A percentile compares a stretch with the other conserved stretches of the same genome.
phyloP scores from a whole-genome alignment of 1,284 basidiomycete species.

The Tilletia setariae region DNA sequence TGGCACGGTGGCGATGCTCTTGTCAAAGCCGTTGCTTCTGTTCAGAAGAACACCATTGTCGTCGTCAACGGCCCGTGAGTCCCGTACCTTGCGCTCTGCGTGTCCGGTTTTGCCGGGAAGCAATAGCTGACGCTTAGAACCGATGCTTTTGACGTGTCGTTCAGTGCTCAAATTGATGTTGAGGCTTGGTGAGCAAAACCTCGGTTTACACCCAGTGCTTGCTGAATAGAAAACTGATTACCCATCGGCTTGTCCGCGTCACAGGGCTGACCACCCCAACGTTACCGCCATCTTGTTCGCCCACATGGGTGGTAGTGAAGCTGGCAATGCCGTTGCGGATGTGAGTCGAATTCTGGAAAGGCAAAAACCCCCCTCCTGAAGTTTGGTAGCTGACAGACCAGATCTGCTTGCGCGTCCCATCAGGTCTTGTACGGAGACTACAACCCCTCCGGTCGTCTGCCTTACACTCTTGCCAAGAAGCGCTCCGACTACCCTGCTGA shows the following conservation, averaged over 20 bases:
- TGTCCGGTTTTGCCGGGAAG: too few species aligned
- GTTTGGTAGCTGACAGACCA: too few species aligned
- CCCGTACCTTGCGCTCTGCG: too few species aligned
- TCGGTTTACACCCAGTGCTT: not conserved
- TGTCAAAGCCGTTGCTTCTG: slow-evolving; percentile 33
- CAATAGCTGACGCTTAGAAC: slow-evolving; percentile 17
- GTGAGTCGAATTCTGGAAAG: not conserved
- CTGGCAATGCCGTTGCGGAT: slow-evolving; percentile 62
- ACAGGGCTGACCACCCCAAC: slow-evolving; percentile 37
- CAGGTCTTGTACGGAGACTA: slow-evolving; percentile 63
- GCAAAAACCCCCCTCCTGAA: too few species aligned
- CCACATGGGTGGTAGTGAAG: slow-evolving; percentile 70
- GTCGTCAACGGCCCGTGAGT: slow-evolving; percentile 28
- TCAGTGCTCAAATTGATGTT: slow-evolving; percentile 5
- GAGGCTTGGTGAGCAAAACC: not conserved
- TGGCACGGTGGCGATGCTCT: slow-evolving; percentile 69
- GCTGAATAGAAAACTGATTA: not conserved
- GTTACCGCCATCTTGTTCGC: slow-evolving; percentile 60
- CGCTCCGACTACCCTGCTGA: slow-evolving; percentile 60
- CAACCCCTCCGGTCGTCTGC: slow-evolving; percentile 59
- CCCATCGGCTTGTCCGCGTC: not conserved
- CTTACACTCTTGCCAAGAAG: slow-evolving; percentile 64
- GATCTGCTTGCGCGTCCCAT: not conserved
- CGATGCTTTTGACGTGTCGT: slow-evolving; percentile 33
- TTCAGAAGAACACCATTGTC: slow-evolving; percentile 41